A percentile compares a stretch with the other conserved stretches of the same genome.
Conservation (phyloP, 257 asterid genomes). For the Penstemon eatonii region DNA sequence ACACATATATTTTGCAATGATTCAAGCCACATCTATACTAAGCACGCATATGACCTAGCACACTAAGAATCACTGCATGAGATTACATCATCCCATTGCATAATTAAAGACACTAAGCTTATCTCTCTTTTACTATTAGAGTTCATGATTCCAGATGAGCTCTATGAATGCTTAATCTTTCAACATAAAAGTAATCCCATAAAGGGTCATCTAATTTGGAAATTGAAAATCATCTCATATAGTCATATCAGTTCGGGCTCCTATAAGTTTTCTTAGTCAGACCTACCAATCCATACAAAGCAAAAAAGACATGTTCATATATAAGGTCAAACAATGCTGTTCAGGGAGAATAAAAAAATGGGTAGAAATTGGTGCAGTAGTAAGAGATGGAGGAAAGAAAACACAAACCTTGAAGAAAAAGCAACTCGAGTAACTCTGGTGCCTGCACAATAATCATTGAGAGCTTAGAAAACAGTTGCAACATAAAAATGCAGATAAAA, state of each 20-base stretch:
- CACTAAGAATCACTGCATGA: neutral
- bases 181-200: constrained; percentile 1
- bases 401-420: constrained; percentile 65
- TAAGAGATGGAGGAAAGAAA: neutral
- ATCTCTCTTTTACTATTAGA: neutral
- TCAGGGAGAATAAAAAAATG: neutral
- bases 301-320: neutral
- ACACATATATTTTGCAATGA: neutral
- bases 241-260: neutral
- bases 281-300: neutral
- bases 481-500: constrained; percentile 14
- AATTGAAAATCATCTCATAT: neutral
- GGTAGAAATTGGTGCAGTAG: neutral
- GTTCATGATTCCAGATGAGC: neutral
- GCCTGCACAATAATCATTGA: constrained; percentile 65
- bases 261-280: neutral
- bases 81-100: neutral
- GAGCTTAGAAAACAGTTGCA: constrained; percentile 20
- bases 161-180: neutral
- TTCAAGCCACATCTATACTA: constrained; percentile 1
- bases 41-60: neutral
- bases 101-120: neutral
- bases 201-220: neutral
- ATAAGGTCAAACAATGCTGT: neutral
- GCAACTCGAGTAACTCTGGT: constrained; percentile 76